Evolutionary conservation across 208 protist genomes (phyloP).

Genomic region (Trypanosoma caninum): DNA sequence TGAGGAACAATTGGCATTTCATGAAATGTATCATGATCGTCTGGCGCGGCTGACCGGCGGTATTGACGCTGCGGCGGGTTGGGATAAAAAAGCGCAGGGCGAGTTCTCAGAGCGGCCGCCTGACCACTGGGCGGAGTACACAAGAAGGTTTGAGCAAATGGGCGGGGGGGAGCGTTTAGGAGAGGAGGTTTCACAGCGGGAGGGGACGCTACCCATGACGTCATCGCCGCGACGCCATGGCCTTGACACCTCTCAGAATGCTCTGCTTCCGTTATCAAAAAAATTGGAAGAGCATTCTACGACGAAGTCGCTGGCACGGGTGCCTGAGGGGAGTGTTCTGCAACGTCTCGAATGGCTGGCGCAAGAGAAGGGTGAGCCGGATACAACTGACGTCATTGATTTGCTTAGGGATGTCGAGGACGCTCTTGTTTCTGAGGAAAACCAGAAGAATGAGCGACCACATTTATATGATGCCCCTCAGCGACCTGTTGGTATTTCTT

Average conservation of each 20-base stretch:
- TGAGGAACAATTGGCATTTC: conserved; percentile 35
- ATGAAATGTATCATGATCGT: conserved; percentile 44
- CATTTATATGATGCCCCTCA: not conserved
- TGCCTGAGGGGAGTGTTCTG: conserved; percentile 22
- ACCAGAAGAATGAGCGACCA: not conserved
- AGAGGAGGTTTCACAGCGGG: not conserved
- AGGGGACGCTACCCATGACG: not conserved
- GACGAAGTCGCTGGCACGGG: not conserved
- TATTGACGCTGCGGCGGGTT: not conserved
- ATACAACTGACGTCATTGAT: conserved; percentile 29
- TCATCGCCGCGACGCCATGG: not conserved
- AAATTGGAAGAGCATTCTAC: conserved; percentile 7
- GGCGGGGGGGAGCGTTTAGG: not conserved
- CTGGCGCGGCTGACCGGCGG: conserved; percentile 29
- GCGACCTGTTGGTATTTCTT: not conserved
- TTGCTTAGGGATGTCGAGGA: conserved; percentile 39
- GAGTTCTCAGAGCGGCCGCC: not conserved
- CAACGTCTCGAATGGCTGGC: conserved; percentile 25
- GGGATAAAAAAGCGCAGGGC: not conserved
- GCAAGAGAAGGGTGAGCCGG: conserved; percentile 10
- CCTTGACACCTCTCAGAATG: not conserved
- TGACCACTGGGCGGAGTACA: conserved; percentile 18
- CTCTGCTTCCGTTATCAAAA: not conserved
- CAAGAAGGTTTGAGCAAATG: conserved; percentile 15
- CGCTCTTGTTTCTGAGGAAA: conserved; percentile 19